Conservation (phyloP, 371 early-diverging fungal genomes). For the Mucor piriformis region DNA sequence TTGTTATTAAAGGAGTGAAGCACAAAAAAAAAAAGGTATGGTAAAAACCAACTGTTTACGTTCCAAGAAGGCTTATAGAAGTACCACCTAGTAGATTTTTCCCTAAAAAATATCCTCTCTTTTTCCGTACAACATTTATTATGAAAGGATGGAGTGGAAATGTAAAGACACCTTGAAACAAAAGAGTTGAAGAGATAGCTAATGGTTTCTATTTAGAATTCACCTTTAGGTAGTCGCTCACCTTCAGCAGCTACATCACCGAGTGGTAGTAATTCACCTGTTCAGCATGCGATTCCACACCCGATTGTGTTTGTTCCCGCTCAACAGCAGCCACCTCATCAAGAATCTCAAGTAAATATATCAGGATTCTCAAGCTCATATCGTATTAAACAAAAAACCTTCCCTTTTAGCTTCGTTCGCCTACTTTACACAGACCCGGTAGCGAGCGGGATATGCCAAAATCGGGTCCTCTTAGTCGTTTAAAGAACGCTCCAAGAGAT, state of each 20-base stretch:
- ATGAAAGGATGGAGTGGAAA: slow-evolving; percentile 27
- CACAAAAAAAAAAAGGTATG: too few relatives aligned
- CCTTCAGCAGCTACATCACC: slow-evolving; percentile 3
- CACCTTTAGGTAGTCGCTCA: slow-evolving; percentile 5
- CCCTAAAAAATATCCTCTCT: too few relatives aligned
- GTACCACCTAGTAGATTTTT: too few relatives aligned
- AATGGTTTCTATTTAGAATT: slow-evolving; percentile 1
- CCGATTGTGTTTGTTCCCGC: slow-evolving; percentile 22
- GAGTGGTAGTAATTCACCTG: not conserved
- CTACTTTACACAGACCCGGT: slow-evolving; percentile 11
- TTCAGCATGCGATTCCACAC: not conserved
- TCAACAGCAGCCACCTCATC: slow-evolving; percentile 16
- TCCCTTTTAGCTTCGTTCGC: slow-evolving; percentile 19
- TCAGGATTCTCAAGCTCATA: not conserved
- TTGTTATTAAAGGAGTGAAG: too few relatives aligned
- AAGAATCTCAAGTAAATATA: slow-evolving; percentile 4
- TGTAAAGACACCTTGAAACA: slow-evolving; percentile 9
- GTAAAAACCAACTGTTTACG: too few relatives aligned
- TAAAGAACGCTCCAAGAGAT: slow-evolving; percentile 84
- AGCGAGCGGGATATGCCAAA: slow-evolving; percentile 56
- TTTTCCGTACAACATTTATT: slow-evolving; percentile 1
- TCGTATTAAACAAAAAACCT: not conserved
- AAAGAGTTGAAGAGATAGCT: not conserved
- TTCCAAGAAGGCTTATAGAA: too few relatives aligned
- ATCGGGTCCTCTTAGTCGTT: slow-evolving; percentile 74